Base-by-base conservation (phyloP, 371 early-diverging fungal species). In the Capniomyces stellatus region DNA sequence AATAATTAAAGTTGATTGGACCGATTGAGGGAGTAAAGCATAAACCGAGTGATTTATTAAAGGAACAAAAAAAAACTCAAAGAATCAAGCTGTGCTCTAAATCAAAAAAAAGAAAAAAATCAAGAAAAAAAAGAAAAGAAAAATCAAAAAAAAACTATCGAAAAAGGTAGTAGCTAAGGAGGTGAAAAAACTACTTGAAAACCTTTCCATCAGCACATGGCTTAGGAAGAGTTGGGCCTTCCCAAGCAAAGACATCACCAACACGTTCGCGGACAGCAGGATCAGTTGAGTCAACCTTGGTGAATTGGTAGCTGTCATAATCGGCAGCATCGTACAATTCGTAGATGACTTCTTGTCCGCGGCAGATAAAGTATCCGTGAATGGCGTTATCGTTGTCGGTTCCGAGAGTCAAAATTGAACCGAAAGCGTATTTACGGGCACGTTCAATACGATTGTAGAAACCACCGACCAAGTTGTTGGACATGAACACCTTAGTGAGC, bases 371-470 rank as follows among this genome's bases (percentile, higher is more conserved):
- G 85, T 85, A 89, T 65, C 95, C 93, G 47, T 77, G 65, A 74
- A 94, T 92, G 65, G 71, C 70, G 79, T 87, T 92, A 68, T 87
- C 78, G 78, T 83, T 78, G 70, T 89, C 80, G 68, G 76, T 75
- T 59, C 95, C 95, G 57, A 85, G 71, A 27, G 88, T 84, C 47
- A 86, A 65, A 71, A 94, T 71, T 64, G 78, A 76, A 58, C 86
- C 95, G 66, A 94, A 94, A 58, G 91, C 91, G 67, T 92, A 94
- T 78, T 92, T 94, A 71, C 87, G 83, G 54, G 88, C 89, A 49
- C 77, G 73, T 71, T 92, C 92, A 56, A 94, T 75, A 73, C 93
- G 88, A 70, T 83, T 85, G 70, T 79, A 88, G 82, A 91, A 85
- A 61, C 92, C 92, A 59, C 87, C 84, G 54, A 90, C 74, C 67